Conservation (phyloP, 2,329 filamentous ascomycete genomes). For the Tolypocladium capitatum region DNA sequence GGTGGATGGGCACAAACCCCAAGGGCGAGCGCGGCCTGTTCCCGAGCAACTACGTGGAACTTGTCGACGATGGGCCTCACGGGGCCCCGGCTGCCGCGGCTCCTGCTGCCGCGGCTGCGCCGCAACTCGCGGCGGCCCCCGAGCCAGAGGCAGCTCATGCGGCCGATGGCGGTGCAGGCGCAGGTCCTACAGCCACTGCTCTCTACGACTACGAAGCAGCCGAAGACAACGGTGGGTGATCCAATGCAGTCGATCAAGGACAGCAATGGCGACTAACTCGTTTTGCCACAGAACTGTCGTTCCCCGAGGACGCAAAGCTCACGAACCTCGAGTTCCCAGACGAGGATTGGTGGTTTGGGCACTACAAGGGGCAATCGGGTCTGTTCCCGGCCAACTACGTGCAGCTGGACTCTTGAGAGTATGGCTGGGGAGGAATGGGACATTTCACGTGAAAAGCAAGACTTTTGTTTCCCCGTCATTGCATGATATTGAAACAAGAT, state of each 20-base stretch:
- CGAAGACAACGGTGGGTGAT: slow-evolving; percentile 65
- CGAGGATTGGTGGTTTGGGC: slow-evolving; percentile 97
- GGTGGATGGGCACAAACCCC: slow-evolving; percentile 93
- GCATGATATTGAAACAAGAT: background rate
- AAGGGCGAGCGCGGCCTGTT: slow-evolving; percentile 80
- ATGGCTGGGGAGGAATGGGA: background rate
- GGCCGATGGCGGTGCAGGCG: slow-evolving; percentile 23
- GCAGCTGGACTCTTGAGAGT: slow-evolving; percentile 32
- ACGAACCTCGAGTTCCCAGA: slow-evolving; percentile 86
- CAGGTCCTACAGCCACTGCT: slow-evolving; percentile 62
- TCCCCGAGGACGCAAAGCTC: slow-evolving; percentile 79
- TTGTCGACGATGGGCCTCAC: slow-evolving; percentile 49
- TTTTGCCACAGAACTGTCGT: slow-evolving; percentile 46
- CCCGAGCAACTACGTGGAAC: slow-evolving; percentile 92
- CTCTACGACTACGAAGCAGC: slow-evolving; percentile 94
- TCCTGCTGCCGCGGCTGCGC: slow-evolving; percentile 17
- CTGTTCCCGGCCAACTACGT: slow-evolving; percentile 73
- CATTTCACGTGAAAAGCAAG: background rate
- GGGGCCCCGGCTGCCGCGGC: slow-evolving; percentile 19
- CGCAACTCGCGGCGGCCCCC: slow-evolving; percentile 20
- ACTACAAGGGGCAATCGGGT: slow-evolving; percentile 65
- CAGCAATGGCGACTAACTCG: background rate
- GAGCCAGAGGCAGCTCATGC: slow-evolving; percentile 16
- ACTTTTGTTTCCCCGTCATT: background rate
- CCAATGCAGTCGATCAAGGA: background rate